Evolutionary conservation across 352 stramenopile genomes (phyloP), one percentile per base, ranked within the genome.

Genomic region (Phytophthora cactorum): DNA sequence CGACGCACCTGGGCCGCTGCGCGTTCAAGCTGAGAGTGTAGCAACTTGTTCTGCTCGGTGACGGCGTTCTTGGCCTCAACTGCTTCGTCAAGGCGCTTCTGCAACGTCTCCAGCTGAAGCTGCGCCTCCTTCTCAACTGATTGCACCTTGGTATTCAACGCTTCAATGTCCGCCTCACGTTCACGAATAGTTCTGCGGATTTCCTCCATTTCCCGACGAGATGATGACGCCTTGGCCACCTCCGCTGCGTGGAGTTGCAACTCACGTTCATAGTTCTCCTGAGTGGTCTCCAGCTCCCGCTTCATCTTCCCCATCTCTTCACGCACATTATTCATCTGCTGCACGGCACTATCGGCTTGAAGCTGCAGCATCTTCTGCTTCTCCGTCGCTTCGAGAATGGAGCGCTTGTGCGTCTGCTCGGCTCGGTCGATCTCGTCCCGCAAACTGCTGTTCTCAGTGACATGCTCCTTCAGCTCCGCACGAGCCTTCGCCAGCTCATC

Each of bases 261-360:
- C 58, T 97, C 89, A 9, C 88, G 84, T 58, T 95, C 86, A 54
- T 97, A 97, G 60, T 95, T 93, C 17, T 87, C 81, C 32, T 88
- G 82, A 10, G 86, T 83, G 1, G 53, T 73, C 0, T 70, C 63
- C 5, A 91, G 51, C 34, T 91, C 83, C 1, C 52, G 52, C 36
- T 84, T 81, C 56, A 90, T 67, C 12, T 61, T 63, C 1, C 54
- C 52, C 51, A 88, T 78, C 54, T 89, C 81, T 12, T 88, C 69
- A 36, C 77, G 74, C 8, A 91, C 59, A 34, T 66, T 70, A 9
- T 62, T 63, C 50, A 91, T 64, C 49, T 93, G 73, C 44, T 85
- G 64, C 32, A 79, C 61, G 0, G 77, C 72, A 34, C 69, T 70
- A 2, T 85, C 73, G 1, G 71, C 70, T 59, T 88, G 71, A 58